Evolutionary conservation across 164 flowering plant genomes (phyloP).

Genomic region (Malania oleifera): DNA sequence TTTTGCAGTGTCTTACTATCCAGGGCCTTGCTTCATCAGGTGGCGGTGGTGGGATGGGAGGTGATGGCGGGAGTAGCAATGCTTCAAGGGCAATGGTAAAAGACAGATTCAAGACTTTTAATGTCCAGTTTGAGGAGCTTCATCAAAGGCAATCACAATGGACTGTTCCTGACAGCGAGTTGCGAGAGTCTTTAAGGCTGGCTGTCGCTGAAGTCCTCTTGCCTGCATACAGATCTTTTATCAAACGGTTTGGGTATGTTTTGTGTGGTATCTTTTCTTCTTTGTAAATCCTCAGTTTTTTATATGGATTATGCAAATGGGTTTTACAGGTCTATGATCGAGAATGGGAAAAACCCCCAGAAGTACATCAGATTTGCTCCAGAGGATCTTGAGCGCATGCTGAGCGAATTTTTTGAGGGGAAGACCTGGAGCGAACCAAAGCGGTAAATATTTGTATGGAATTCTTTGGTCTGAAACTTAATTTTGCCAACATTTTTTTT

Average conservation of each 20-base stretch:
- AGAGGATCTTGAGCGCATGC: constrained; percentile 87
- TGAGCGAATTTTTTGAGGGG: constrained; percentile 88
- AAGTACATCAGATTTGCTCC: constrained; percentile 75
- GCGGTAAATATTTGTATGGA: constrained; percentile 35
- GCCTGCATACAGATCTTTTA: constrained; percentile 91
- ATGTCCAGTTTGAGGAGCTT: constrained; percentile 84
- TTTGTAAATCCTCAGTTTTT: neutral
- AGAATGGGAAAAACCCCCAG: constrained; percentile 76
- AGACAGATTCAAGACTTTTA: constrained; percentile 70
- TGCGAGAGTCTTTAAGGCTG: constrained; percentile 86
- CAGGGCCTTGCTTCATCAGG: constrained; percentile 70
- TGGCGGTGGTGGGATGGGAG: constrained; percentile 41
- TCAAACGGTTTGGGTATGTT: constrained; percentile 77
- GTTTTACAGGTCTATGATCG: constrained; percentile 60
- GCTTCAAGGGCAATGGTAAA: constrained; percentile 1
- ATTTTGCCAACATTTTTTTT: neutral
- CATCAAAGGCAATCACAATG: constrained; percentile 95
- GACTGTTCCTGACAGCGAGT: constrained; percentile 94
- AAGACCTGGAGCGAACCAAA: constrained; percentile 69
- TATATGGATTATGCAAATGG: neutral
- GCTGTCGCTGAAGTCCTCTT: constrained; percentile 94
- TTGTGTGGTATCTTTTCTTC: neutral
- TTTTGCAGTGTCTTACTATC: constrained; percentile 65
- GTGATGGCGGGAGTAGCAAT: constrained; percentile 39
- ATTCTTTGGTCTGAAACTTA: too few species aligned